A percentile compares a stretch with the other conserved stretches of the same genome.
Evolutionary conservation across 2,329 filamentous ascomycete genomes (phyloP).

Genomic region (Aspergillus versicolor): DNA sequence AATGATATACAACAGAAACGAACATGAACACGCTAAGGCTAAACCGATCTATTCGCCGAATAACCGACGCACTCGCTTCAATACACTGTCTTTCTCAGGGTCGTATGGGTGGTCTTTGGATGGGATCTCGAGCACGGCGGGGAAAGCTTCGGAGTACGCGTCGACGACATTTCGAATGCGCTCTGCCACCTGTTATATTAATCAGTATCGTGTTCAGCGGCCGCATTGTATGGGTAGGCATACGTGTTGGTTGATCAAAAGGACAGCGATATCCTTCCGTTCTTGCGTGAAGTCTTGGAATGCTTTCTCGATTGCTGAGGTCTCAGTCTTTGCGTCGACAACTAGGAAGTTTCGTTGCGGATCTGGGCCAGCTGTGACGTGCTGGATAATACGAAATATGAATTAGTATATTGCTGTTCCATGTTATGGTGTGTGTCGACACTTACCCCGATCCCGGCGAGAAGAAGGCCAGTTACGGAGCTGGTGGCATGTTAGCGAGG

Average conservation of each 20-base stretch:
- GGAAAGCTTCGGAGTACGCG: constrained; percentile 89
- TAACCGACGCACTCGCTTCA: constrained; percentile 77
- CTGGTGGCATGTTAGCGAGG: constrained; percentile 49
- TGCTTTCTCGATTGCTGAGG: constrained; percentile 77
- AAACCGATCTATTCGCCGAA: constrained; percentile 55
- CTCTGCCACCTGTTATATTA: constrained; percentile 72
- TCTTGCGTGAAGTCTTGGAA: constrained; percentile 87
- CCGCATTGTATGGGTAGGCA: constrained; percentile 20
- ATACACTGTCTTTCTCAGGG: constrained; percentile 95
- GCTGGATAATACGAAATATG: constrained; percentile 53
- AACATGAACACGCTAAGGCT: background rate
- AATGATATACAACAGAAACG: constrained; percentile 7
- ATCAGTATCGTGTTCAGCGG: background rate
- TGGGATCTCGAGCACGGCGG: constrained; percentile 93
- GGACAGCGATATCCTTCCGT: constrained; percentile 93
- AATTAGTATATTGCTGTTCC: constrained; percentile 4
- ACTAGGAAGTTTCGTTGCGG: constrained; percentile 97
- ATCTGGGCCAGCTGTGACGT: constrained; percentile 85
- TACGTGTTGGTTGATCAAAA: constrained; percentile 98
- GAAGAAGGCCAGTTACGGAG: constrained; percentile 90
- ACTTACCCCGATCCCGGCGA: constrained; percentile 89
- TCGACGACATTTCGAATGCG: constrained; percentile 89
- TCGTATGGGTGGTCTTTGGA: constrained; percentile 99
- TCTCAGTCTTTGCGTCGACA: constrained; percentile 92
- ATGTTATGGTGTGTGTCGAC: background rate